Evolutionary conservation across 2,329 filamentous ascomycete species (phyloP).

Genomic region (Simplicillium aogashimaense): DNA sequence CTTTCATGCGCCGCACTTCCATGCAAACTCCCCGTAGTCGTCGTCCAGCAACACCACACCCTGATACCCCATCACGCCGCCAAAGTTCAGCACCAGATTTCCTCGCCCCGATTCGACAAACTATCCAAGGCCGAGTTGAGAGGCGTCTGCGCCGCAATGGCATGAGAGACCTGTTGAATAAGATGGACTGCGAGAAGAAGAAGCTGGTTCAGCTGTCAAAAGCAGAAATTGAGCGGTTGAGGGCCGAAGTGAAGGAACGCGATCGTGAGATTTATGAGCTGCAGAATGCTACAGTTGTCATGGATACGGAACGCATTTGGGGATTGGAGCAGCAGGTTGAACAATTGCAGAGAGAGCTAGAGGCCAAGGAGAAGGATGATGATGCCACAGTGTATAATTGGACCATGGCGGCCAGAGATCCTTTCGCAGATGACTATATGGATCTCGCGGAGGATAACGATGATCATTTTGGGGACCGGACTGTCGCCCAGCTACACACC

Average conservation of each 20-base stretch:
- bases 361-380: constrained; percentile 9
- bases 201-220: constrained; percentile 25
- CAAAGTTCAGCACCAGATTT: constrained; percentile 4
- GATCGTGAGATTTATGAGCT: constrained; percentile 44
- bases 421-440: constrained; percentile 32
- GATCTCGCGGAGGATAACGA: constrained; percentile 21
- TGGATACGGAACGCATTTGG: constrained; percentile 37
- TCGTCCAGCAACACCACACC: constrained; percentile 33
- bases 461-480: constrained; percentile 37
- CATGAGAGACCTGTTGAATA: constrained; percentile 48
- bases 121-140: constrained; percentile 46
- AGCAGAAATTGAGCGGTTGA: constrained; percentile 39
- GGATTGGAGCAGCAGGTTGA: constrained; percentile 29
- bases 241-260: constrained; percentile 34
- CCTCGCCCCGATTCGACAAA: constrained; percentile 35
- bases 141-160: constrained; percentile 45
- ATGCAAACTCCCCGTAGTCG: constrained; percentile 29
- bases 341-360: constrained; percentile 22
- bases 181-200: constrained; percentile 36
- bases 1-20: constrained; percentile 43
- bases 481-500: constrained; percentile 38
- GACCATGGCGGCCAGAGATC: constrained; percentile 39
- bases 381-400: constrained; percentile 31
- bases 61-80: constrained; percentile 11
- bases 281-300: constrained; percentile 36